phyloP scores from a whole-genome alignment of 345 rosid species.

The Rubroshorea leprosula region DNA sequence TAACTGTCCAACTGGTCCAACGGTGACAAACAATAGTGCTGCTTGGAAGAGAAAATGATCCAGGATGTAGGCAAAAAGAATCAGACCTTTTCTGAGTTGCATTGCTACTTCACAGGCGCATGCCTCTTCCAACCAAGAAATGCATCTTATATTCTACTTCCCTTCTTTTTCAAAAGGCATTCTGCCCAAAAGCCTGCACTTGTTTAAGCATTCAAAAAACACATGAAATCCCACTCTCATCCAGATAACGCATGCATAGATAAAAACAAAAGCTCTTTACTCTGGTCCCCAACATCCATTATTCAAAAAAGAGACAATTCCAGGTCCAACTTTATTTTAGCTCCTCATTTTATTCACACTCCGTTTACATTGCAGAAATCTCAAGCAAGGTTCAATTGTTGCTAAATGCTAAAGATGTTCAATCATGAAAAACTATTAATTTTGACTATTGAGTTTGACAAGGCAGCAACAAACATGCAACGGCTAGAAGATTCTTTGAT shows the following conservation, averaged over 20 bases:
- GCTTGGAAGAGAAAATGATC: not conserved
- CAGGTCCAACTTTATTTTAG: no score
- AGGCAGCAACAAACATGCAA: constrained; percentile 7
- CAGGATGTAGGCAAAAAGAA: not conserved
- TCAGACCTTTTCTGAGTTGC: not conserved
- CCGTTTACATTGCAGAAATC: no score
- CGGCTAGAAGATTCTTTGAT: constrained; percentile 11
- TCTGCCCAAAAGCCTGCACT: constrained; percentile 13
- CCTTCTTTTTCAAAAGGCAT: not conserved
- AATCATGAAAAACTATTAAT: no score
- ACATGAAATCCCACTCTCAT: constrained; percentile 10
- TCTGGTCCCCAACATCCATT: constrained; percentile 27
- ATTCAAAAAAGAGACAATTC: constrained; percentile 8
- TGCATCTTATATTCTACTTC: not conserved
- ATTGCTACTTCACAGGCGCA: not conserved
- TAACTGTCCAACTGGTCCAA: no score
- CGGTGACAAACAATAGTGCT: not conserved
- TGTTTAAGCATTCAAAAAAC: constrained; percentile 10
- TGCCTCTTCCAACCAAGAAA: no score
- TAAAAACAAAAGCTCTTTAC: constrained; percentile 3
- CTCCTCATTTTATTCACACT: no score
- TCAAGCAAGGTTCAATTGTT: no score
- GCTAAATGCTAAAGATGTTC: no score
- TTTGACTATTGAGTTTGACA: constrained; percentile 8
- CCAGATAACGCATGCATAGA: not conserved